Base-by-base conservation (phyloP, 148 eudicot species). In the Pouteria glomerata region DNA sequence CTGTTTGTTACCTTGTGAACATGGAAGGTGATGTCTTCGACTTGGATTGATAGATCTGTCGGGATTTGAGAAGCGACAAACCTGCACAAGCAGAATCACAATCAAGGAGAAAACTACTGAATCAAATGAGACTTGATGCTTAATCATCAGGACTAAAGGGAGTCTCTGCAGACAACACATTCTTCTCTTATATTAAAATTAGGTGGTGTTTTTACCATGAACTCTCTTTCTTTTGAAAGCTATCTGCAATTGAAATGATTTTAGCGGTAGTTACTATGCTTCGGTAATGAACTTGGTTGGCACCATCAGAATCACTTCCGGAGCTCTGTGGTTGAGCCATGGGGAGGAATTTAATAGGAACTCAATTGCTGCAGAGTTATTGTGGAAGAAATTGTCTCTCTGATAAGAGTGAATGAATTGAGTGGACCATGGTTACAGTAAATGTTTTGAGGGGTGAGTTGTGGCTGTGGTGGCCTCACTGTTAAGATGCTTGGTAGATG, bases 1-100 rank as follows among this genome's bases (percentile, higher is more conserved):
- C 29, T 21, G 37, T 26, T 6, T 69, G 67, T 19, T 87, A 88
- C 97, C 97, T 87, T 91, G 83, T 85, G 91, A 66, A 80, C 82
- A 64, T 82, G 58, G 72, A 87, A 91, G 48, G 85, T 87, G 74
- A 85, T 71, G 48, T 81, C 90, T 57, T 82, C 80, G 24, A 91
- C 82, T 76, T 76, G 89, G 76, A 88, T 73, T 26, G 86, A 51
- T 70, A 88, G 63, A 79, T 91, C 93, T 51, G 89, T 80, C 21
- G 84, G 93, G 68, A 79, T 69, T 30, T 87, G 86, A 64, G 91
- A 88, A 69, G 50, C 66, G 35, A 79, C 89, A 71, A 78, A 80
- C 91, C 93, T 88, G 82, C 82, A 74, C 16, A 41, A 35, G 27
- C 65, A 66, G 14, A 15, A 60, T 15, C 23, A 21, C 4, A 61